Conservation (phyloP, 139 green algal species). For the Cymbomonas tetramitiformis region DNA sequence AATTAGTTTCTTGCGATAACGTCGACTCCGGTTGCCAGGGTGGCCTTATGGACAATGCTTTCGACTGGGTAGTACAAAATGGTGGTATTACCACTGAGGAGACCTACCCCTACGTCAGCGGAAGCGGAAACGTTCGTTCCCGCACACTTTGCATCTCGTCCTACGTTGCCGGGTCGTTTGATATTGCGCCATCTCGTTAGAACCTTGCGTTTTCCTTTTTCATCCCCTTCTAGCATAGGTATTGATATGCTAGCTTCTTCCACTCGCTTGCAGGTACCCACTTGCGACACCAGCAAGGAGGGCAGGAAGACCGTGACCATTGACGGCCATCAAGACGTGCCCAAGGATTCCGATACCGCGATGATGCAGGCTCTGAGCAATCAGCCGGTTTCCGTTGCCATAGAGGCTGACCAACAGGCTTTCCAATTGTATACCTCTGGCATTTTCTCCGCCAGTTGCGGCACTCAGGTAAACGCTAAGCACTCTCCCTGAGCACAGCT, state of each 20-base stretch:
- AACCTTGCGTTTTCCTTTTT: no score
- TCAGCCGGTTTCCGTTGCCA: constrained; percentile 82
- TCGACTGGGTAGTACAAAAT: constrained; percentile 72
- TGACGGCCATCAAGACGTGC: constrained; percentile 77
- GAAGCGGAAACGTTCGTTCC: constrained; percentile 15
- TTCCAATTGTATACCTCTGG: constrained; percentile 81
- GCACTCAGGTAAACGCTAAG: no score
- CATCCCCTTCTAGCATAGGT: no score
- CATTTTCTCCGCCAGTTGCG: constrained; percentile 59
- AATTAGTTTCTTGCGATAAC: constrained; percentile 78
- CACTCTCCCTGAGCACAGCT: no score
- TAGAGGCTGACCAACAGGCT: constrained; percentile 61
- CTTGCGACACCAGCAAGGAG: constrained; percentile 18
- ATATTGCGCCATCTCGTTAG: no score
- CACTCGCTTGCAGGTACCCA: no score
- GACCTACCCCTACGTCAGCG: constrained; percentile 70
- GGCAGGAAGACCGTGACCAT: constrained; percentile 55
- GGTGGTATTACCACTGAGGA: constrained; percentile 72
- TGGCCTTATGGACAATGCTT: constrained; percentile 87
- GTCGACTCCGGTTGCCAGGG: constrained; percentile 64
- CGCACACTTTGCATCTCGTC: no score
- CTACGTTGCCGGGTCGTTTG: no score
- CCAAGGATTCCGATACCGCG: constrained; percentile 37
- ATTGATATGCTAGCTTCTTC: no score
- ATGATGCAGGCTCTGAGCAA: constrained; percentile 48